phyloP scores from a whole-genome alignment of 2,329 filamentous ascomycete genomes.

The Ascochyta clinopodiicola region DNA sequence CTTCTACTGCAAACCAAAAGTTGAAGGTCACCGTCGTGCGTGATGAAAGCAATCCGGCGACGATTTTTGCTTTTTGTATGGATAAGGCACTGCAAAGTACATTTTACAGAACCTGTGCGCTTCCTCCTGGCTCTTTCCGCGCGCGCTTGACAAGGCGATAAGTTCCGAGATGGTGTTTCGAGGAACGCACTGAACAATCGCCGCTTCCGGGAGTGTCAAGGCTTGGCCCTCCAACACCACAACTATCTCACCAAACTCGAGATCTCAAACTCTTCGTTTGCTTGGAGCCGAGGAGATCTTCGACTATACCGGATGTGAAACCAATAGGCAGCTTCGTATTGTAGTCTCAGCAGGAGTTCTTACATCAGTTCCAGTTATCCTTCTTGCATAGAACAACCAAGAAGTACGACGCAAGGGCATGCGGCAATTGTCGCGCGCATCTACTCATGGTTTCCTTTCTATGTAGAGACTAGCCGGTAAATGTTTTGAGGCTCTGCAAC shows the following conservation, averaged over 20 bases:
- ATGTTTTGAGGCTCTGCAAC: background rate
- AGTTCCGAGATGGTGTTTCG: background rate
- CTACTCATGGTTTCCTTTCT: background rate
- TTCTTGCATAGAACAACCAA: background rate
- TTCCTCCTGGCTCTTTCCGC: background rate
- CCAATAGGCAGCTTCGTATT: background rate
- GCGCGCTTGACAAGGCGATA: background rate
- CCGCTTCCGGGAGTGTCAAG: slow-evolving; percentile 15
- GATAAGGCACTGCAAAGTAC: background rate
- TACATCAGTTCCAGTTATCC: background rate
- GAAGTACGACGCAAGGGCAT: background rate
- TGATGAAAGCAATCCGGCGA: background rate
- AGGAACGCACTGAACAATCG: background rate
- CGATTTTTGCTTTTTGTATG: background rate
- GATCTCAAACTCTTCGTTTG: background rate
- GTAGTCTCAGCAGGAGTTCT: background rate
- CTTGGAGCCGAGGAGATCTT: background rate
- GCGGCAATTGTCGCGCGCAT: background rate
- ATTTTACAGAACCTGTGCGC: background rate
- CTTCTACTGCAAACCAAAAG: too few species aligned
- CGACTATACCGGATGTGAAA: background rate
- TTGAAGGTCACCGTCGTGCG: background rate
- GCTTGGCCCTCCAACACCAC: background rate
- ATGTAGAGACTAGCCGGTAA: background rate
- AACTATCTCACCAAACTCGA: background rate